Conservation (phyloP, 2,329 filamentous ascomycete species). For the Aureobasidium vineae region DNA sequence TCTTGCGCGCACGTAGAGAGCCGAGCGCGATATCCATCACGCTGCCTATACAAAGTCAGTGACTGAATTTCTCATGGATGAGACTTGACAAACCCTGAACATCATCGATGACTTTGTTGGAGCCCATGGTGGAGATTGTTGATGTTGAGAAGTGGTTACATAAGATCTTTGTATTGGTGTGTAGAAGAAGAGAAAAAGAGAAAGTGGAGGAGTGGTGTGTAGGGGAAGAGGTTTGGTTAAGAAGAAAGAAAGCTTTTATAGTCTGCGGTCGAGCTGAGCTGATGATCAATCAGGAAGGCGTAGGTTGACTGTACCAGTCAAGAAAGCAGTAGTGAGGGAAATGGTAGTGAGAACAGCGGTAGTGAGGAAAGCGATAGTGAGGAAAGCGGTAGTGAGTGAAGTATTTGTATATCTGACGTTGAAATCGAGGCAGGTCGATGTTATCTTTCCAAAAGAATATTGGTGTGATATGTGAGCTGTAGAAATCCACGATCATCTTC, state of each 20-base stretch:
- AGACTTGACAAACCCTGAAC: not conserved
- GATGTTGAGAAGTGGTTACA: not conserved
- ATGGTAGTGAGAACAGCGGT: not conserved
- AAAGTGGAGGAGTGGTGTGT: slow-evolving; percentile 3
- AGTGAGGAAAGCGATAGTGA: not conserved
- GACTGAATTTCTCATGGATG: no score
- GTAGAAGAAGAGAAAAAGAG: not conserved
- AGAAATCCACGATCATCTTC: not conserved
- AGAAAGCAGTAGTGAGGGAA: not conserved
- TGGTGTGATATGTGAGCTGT: not conserved
- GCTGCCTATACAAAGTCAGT: not conserved
- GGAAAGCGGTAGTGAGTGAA: not conserved
- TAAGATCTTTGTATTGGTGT: not conserved
- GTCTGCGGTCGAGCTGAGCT: not conserved
- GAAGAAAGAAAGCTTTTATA: not conserved
- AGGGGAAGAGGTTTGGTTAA: not conserved
- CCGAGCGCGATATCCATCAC: slow-evolving; percentile 19
- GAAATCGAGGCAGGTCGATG: not conserved
- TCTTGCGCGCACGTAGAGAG: not conserved
- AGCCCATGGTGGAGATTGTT: not conserved
- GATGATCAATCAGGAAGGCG: not conserved
- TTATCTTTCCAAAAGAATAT: not conserved
- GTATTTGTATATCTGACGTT: not conserved
- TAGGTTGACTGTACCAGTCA: not conserved
- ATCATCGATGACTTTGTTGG: slow-evolving; percentile 1